Conservation (phyloP, 1,139 yeast species). For the Hansenula lynferdii region DNA sequence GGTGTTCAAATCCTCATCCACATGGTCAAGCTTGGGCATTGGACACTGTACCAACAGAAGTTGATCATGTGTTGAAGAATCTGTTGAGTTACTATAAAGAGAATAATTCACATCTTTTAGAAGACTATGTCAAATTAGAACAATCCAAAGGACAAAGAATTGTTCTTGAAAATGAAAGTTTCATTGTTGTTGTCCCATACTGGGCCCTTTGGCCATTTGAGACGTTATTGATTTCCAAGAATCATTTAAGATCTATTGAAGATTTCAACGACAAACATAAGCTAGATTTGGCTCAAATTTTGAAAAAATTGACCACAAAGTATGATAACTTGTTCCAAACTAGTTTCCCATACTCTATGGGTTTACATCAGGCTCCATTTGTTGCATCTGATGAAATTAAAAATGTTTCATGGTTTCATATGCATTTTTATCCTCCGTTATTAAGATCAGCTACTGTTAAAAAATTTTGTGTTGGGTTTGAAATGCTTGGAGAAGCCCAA, state of each 20-base stretch:
- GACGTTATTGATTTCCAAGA: constrained; percentile 54
- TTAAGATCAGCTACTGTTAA: constrained; percentile 71
- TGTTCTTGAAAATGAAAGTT: constrained; percentile 57
- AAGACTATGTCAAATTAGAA: constrained; percentile 63
- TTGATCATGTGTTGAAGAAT: constrained; percentile 50
- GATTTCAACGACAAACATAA: constrained; percentile 48
- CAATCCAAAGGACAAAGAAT: constrained; percentile 45
- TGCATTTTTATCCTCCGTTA: constrained; percentile 78
- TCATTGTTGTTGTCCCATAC: constrained; percentile 70
- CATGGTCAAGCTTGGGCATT: constrained; percentile 82
- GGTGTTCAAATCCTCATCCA: constrained; percentile 80
- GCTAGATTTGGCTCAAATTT: constrained; percentile 50
- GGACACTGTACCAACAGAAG: constrained; percentile 63
- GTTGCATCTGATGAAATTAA: constrained; percentile 34
- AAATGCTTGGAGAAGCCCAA: constrained; percentile 76
- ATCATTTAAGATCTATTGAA: constrained; percentile 46
- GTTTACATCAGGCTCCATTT: constrained; percentile 69
- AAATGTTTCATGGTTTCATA: constrained; percentile 59
- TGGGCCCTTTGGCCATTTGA: constrained; percentile 89
- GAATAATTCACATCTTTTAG: constrained; percentile 47
- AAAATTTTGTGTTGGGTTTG: constrained; percentile 75
- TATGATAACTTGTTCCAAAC: constrained; percentile 71
- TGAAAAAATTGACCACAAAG: constrained; percentile 53
- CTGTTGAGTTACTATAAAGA: constrained; percentile 43
- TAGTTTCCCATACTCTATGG: constrained; percentile 79